These are phyloP conservation scores for Bonia amplexicaulis DNA, from an alignment of 176 grass and related monocot genomes.

Conservation along the genomic window DNA sequence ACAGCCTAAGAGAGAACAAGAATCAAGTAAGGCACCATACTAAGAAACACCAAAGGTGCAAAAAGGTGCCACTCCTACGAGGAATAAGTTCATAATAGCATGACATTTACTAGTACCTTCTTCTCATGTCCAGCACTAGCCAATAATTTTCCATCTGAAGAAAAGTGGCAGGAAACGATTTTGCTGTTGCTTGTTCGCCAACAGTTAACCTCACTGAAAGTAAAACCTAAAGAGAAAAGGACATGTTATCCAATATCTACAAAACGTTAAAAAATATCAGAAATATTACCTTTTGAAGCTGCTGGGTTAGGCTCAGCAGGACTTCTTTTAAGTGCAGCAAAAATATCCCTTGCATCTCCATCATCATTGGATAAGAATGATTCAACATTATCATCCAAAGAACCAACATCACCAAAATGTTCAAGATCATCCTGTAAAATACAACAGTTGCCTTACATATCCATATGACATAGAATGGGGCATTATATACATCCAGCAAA, in stretches of 20 bases:
- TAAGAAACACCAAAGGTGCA: conserved; percentile 12
- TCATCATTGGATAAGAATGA: conserved; percentile 94
- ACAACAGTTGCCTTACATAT: conserved; percentile 17
- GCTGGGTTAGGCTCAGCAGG: conserved; percentile 57
- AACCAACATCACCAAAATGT: conserved; percentile 84
- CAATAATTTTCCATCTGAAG: conserved; percentile 88
- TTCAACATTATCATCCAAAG: conserved; percentile 96
- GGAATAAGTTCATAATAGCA: conserved; percentile 12
- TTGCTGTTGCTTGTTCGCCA: conserved; percentile 90
- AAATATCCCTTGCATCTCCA: conserved; percentile 84
- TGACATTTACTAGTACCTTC: conserved; percentile 50
- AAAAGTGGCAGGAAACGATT: conserved; percentile 93
- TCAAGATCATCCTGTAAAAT: conserved; percentile 88
- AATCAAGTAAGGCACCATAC: not conserved
- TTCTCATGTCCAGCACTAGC: conserved; percentile 98
- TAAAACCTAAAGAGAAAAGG: conserved; percentile 63
- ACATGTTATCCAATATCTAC: not conserved
- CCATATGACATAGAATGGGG: not conserved
- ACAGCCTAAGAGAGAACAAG: conserved; percentile 57
- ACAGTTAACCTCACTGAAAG: conserved; percentile 73
- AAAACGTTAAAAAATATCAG: not conserved
- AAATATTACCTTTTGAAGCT: conserved; percentile 57
- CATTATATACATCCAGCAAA: not conserved
- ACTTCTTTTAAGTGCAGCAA: conserved; percentile 74
- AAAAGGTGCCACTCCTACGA: conserved; percentile 1